Evolutionary conservation across 805 yeast species (phyloP), one percentile per base, ranked within the genome.

Genomic region (Danielozyma ontarioensis): DNA sequence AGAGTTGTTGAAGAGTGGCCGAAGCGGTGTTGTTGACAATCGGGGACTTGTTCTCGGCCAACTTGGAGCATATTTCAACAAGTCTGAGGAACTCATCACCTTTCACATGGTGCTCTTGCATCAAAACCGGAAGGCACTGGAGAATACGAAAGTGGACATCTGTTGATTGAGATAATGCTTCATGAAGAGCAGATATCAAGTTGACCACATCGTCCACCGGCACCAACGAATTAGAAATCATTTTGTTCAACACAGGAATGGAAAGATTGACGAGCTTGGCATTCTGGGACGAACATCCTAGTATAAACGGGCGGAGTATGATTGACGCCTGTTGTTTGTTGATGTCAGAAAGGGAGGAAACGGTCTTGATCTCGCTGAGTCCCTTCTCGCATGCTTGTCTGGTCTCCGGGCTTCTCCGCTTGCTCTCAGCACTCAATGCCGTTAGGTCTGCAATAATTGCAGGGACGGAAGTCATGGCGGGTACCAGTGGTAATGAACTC

Each of bases 11-110:
- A 29, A 88, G 70, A 3, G 97, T 87, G 2, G 97, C 98, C 31
- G 86, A 79, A 0, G 97, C 96, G 0, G 97, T 85, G 48, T 88
- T 89, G 11, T 77, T 70, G 4, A 93, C 95, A 45, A 85, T 84
- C 0, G 83, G 76, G 4, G 80, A 72, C 45, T 83, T 82, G 40
- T 77, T 82, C 11, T 78, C 70, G 36, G 85, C 88, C 31, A 93
- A 66, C 22, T 77, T 71, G 0, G 93, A 72, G 51, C 95, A 85
- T 2, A 90, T 76, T 15, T 66, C 62, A 14, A 90, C 59, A 10
- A 86, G 56, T 40, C 74, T 74, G 5, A 79, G 64, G 23, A 88
- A 64, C 12, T 74, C 53, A 0, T 62, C 69, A 13, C 78, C 89
- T 14, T 64, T 62, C 25, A 89, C 68, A 1, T 77, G 66, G 51